Conservation (phyloP, 2,329 filamentous ascomycete species). For the Fusarium vanettenii region DNA sequence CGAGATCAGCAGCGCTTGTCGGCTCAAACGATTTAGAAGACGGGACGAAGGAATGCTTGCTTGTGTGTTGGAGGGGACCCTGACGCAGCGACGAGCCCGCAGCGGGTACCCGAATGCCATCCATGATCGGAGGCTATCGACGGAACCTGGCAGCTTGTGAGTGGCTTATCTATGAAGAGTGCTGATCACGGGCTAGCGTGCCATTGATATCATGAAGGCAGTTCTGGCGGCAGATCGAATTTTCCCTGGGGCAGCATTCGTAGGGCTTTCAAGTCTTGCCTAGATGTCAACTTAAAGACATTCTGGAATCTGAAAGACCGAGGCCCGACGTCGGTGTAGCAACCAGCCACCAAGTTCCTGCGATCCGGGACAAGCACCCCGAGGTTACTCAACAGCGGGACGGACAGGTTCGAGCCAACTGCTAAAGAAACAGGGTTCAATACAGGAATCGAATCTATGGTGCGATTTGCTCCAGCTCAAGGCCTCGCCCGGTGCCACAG, state of each 20-base stretch:
- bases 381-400: background rate
- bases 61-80: constrained; percentile 31
- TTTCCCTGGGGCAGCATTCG: background rate
- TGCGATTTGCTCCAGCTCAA: background rate
- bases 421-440: background rate
- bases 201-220: background rate
- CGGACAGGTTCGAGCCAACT: background rate
- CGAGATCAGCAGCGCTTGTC: constrained; percentile 41
- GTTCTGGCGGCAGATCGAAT: background rate
- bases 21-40: constrained; percentile 29
- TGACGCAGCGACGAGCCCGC: constrained; percentile 28
- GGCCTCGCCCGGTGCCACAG: background rate
- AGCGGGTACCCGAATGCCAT: constrained; percentile 30
- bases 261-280: background rate
- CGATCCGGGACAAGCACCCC: background rate
- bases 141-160: constrained; percentile 18
- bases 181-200: background rate
- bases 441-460: background rate
- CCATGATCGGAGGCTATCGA: constrained; percentile 9
- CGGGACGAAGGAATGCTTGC: constrained; percentile 30
- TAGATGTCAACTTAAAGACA: background rate
- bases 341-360: constrained; percentile 1
- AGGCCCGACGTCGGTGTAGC: background rate
- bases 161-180: constrained; percentile 31
- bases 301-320: background rate